Base-by-base conservation (phyloP, 352 stramenopile species). In the Pythium utonaiense region DNA sequence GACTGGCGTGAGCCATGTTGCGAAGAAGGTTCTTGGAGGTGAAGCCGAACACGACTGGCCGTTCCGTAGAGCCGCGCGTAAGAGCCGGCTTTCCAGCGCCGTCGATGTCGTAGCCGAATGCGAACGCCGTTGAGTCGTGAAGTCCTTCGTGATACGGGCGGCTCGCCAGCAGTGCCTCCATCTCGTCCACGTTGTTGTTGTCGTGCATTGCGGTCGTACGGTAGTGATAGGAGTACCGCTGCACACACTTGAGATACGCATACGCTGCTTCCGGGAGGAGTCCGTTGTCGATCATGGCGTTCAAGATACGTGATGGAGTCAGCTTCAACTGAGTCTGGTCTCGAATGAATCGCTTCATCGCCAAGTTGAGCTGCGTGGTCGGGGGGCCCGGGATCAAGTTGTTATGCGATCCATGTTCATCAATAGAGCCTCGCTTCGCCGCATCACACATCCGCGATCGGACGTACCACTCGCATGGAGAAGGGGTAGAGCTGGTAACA, bases 151-250 rank as follows among this genome's bases (percentile, higher is more conserved):
- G 40, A 25, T 53, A 60, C 6, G 41, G 41, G 1, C 27, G 41
- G 12, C 27, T 44, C 3, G 27, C n/a, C 13, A 60, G 53, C 7
- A 44, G 24, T 22, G 12, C 16, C 16, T 62, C 42, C 3, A 25
- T 31, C 22, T 50, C 42, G 40, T 56, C 57, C 30, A 66, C 34
- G 13, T 28, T 17, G 34, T 41, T 38, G 52, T 30, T 58, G 36
- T 49, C 52, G 13, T 27, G 8, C 8, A 57, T 31, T 3, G 3
- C 42, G 5, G 21, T 31, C 9, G 21, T 50, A 9, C 13, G 21
- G 42, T 50, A 50, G 10, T 50, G 33, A 10, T 57, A 41, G 19
- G 30, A n/a, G n/a, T 21, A 56, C 2, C 49, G 49, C 8, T 38
- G 9, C 4, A 54, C 25, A 19, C 14, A 28, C 3, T 12, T 28